Evolutionary conservation across 768 basidiomycete species (phyloP), one percentile per base, ranked within the genome.

Genomic region (Tulasnella sp.): DNA sequence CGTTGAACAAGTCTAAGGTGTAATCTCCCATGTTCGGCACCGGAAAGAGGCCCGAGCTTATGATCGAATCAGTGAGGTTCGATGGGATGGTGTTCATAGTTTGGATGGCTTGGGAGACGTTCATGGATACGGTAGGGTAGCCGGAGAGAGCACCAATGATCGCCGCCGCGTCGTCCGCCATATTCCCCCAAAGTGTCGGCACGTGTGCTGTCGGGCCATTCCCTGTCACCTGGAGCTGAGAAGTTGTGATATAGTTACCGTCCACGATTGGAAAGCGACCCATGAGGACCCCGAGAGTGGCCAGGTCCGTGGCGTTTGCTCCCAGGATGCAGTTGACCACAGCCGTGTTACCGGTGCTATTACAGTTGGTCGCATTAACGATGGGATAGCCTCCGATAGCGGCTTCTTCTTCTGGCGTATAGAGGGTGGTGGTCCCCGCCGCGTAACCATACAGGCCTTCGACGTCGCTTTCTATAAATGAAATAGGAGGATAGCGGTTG

Each of bases 131-230:
- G 23, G 68, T 66, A 5, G 76, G 75, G 54, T 71, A 73, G 1
- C 73, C 72, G 34, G 5, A 38, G 34, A 38, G 34, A 15, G 34
- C 34, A 7, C 34, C 34, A 29, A 75, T 70, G 64, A 80, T 76
- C 38, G 76, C 73, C 0, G 75, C 70, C 0, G 78, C 79, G 63
- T 80, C 78, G 58, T 77, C 77, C 19, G 75, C 68, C 75, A 78
- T 78, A 72, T 74, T 76, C 1, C 78, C 78, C 61, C 76, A 75
- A 60, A 80, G 71, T 41, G 75, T 72, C 58, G 76, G 76, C 0
- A 75, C 77, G 27, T 74, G 67, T 4, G 76, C 76, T 1, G 71
- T 68, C 0, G 72, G 73, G 0, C 74, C 76, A 5, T 38, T 38
- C 34, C 34, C 34, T 15, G 34, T 38, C 7, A 15, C 34, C 34